Evolutionary conservation across 2,329 filamentous ascomycete species (phyloP).

Genomic region (Aspergillus eucalypticola): DNA sequence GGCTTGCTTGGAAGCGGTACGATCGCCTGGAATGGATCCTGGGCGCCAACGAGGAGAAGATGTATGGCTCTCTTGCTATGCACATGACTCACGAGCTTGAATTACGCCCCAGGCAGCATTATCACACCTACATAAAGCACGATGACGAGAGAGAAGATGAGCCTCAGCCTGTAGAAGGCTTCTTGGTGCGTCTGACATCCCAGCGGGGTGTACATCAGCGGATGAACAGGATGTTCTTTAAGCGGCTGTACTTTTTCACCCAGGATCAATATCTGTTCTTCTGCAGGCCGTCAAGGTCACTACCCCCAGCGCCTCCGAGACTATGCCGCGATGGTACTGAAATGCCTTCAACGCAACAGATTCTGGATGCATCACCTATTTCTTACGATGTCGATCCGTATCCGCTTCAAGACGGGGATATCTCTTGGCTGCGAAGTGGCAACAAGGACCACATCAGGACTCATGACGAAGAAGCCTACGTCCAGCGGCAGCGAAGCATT

Average conservation of each 20-base stretch:
- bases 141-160: slow-evolving; percentile 51
- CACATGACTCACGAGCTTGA: slow-evolving; percentile 66
- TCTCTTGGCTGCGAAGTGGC: slow-evolving; percentile 58
- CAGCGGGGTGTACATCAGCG: slow-evolving; percentile 61
- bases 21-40: slow-evolving; percentile 69
- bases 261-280: slow-evolving; percentile 66
- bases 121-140: slow-evolving; percentile 54
- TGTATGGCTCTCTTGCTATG: slow-evolving; percentile 71
- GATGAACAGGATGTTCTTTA: slow-evolving; percentile 63
- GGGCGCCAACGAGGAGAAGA: slow-evolving; percentile 65
- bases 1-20: slow-evolving; percentile 68
- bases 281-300: slow-evolving; percentile 59
- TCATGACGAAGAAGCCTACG: slow-evolving; percentile 60
- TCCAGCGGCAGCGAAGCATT: slow-evolving; percentile 59
- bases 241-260: slow-evolving; percentile 65
- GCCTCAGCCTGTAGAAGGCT: slow-evolving; percentile 65
- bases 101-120: slow-evolving; percentile 65
- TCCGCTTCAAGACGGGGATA: slow-evolving; percentile 53
- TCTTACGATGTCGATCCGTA: slow-evolving; percentile 65
- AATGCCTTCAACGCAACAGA: slow-evolving; percentile 57
- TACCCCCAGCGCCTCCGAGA: slow-evolving; percentile 61
- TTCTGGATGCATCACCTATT: slow-evolving; percentile 59
- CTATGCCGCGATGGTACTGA: slow-evolving; percentile 47
- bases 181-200: slow-evolving; percentile 64
- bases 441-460: slow-evolving; percentile 48